Base-by-base conservation (phyloP, 192 early-diverging fungal species). In the Rhizophlyctis rosea region DNA sequence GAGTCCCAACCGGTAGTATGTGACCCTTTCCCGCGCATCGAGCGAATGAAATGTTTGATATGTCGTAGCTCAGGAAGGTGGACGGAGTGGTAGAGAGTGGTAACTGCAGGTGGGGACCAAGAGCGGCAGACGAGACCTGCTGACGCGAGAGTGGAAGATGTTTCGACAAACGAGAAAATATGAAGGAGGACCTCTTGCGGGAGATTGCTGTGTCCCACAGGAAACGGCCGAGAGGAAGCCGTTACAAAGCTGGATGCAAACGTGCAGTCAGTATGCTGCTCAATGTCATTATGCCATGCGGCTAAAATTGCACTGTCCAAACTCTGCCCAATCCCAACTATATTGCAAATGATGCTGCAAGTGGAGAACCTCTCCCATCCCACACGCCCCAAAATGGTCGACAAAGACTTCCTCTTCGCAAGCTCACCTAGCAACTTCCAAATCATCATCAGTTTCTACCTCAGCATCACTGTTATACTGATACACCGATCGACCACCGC, bases 131-230 rank as follows among this genome's bases (percentile, higher is more conserved):
- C 68, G 0, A 64, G 57, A 58, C 49, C 33, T 24, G 54, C 57
- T n/a, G 49, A 21, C 24, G 57, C 28, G 0, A 70, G 68, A 14
- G 61, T 60, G 23, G 68, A 24, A 1, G 49, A 39, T 13, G 49
- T 50, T n/a, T 59, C 55, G 1, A 65, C 59, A 21, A 28, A 32
- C 24, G 56, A 36, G 30, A 70, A 70, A 25, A 70, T 70, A 52
- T 36, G 13, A n/a, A 70, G 34, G 23, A 66, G 58, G 2, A 70
- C 44, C 31, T 70, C 68, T 7, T 64, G 62, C 32, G 68, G 68
- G 4, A 70, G 27, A n/a, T n/a, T n/a, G 27, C 24, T 34, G 13
- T 51, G 54, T 50, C 33, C 66, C 24, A 51, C 7, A 21, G 34
- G 27, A 49, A 7, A 4, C 18, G 29, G 5, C n/a, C 44, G 59